phyloP scores from a whole-genome alignment of 768 basidiomycete genomes.

The Kondoa subrosea region DNA sequence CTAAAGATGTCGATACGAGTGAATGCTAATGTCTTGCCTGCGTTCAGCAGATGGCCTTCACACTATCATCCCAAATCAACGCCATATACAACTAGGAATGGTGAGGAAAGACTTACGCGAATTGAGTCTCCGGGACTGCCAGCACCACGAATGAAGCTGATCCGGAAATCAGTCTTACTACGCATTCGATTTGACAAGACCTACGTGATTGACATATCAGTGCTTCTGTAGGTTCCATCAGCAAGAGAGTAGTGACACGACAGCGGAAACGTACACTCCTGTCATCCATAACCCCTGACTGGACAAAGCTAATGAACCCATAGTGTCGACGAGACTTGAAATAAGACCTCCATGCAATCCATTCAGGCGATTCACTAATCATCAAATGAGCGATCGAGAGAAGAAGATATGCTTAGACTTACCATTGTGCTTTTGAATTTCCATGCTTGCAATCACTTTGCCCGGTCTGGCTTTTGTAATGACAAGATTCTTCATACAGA shows the following conservation, averaged over 20 bases:
- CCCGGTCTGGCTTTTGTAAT: not conserved
- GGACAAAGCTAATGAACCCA: not conserved
- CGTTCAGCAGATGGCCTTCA: not conserved
- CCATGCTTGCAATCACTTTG: not conserved
- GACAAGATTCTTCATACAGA: not conserved
- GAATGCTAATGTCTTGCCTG: constrained; percentile 3
- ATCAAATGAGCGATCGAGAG: not conserved
- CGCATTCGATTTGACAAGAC: too few relatives aligned
- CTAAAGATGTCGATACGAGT: constrained; percentile 7
- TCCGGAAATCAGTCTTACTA: too few relatives aligned
- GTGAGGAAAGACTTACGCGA: too few relatives aligned
- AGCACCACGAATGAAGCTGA: not conserved
- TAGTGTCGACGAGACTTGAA: not conserved
- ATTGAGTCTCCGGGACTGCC: not conserved
- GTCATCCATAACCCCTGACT: not conserved
- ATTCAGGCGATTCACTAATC: not conserved
- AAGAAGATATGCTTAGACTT: not conserved
- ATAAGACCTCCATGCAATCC: not conserved
- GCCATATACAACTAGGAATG: too few relatives aligned
- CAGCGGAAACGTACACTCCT: not conserved
- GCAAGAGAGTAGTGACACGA: not conserved
- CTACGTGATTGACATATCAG: not conserved
- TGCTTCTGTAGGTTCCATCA: not conserved
- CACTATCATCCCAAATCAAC: too few relatives aligned
- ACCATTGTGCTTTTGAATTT: not conserved